Base-by-base conservation (phyloP, 768 basidiomycete species). In the Glaciozyma antarctica region DNA sequence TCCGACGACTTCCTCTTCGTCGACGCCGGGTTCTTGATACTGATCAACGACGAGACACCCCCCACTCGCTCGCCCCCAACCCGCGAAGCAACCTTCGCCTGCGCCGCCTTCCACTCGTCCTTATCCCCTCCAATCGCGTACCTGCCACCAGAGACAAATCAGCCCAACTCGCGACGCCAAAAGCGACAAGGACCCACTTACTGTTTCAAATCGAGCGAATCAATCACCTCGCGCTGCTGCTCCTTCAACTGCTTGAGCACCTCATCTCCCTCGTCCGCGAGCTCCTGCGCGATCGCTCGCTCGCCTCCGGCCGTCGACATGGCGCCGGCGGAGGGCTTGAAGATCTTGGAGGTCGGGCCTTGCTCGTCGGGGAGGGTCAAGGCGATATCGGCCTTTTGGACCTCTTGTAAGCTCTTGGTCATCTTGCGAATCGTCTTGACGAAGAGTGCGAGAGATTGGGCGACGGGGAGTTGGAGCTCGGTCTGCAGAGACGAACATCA, bases 361-460 rank as follows among this genome's bases (percentile, higher is more conserved):
- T 48, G 38, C 43, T 64, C 62, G 22, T 66, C 53, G 4, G 70
- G 70, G 15, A 73, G 63, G 21, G 66, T 60, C 26, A 65, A 61
- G 21, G 58, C 68, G 34, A 69, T 70, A 44, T 71, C 73, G 41
- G 61, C 64, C 61, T 73, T 71, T 32, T 74, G 73, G 7, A 77
- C 56, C 58, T 75, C 71, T 59, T 75, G 66, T 62, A 71, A 38
- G 66, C 78, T 58, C 76, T 79, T 84, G 1, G 85, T 86, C 13
- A 82, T 82, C 76, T 88, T 91, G 69, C 90, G 85, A 59, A 98
- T 78, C 47, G 91, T 80, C 78, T 98, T 98, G 70, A 85, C 86
- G 77, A 99, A 92, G 44, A 97, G 79, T 0, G 94, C 94, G 10
- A 99, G 81, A 3, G 84, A 81, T 76, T 98, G 94, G 0, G 86